phyloP scores from a whole-genome alignment of 129 eudicot genomes.

The Sambucus nigra region DNA sequence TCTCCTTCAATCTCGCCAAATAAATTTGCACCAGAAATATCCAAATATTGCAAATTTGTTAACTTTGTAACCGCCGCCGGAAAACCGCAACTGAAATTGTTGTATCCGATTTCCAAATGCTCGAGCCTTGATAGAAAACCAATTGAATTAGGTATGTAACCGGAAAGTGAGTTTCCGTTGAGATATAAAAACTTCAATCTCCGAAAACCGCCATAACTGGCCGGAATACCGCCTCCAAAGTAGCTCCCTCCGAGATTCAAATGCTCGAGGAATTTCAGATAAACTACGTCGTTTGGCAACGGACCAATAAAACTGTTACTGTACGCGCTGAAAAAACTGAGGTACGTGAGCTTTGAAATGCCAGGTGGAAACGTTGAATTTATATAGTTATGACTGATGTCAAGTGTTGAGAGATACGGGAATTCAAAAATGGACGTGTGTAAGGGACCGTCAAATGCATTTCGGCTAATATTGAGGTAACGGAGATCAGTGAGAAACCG shows the following conservation, averaged over 20 bases:
- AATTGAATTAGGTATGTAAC: slow-evolving; percentile 52
- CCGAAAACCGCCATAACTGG: slow-evolving; percentile 39
- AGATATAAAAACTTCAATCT: slow-evolving; percentile 44
- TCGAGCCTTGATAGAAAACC: slow-evolving; percentile 38
- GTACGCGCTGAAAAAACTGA: slow-evolving; percentile 49
- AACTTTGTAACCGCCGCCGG: slow-evolving; percentile 45
- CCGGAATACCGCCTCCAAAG: slow-evolving; percentile 67
- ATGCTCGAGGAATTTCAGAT: slow-evolving; percentile 41
- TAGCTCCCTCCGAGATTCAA: slow-evolving; percentile 92
- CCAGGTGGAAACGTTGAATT: slow-evolving; percentile 70
- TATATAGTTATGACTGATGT: slow-evolving; percentile 64
- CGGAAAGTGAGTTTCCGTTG: slow-evolving; percentile 58
- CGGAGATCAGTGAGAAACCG: slow-evolving; percentile 42
- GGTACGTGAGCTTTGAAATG: slow-evolving; percentile 41
- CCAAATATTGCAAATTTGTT: slow-evolving; percentile 44
- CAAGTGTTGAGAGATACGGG: slow-evolving; percentile 50
- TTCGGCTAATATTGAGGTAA: slow-evolving; percentile 59
- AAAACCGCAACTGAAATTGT: slow-evolving; percentile 31
- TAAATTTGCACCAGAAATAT: slow-evolving; percentile 46
- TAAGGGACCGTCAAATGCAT: slow-evolving; percentile 57
- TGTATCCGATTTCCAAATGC: slow-evolving; percentile 76
- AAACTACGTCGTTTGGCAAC: slow-evolving; percentile 44
- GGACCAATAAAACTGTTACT: slow-evolving; percentile 76
- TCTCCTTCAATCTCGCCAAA: slow-evolving; percentile 57
- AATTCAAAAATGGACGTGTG: slow-evolving; percentile 49